phyloP scores from a whole-genome alignment of 352 stramenopile species.

The Phytophthora pseudosyringae region DNA sequence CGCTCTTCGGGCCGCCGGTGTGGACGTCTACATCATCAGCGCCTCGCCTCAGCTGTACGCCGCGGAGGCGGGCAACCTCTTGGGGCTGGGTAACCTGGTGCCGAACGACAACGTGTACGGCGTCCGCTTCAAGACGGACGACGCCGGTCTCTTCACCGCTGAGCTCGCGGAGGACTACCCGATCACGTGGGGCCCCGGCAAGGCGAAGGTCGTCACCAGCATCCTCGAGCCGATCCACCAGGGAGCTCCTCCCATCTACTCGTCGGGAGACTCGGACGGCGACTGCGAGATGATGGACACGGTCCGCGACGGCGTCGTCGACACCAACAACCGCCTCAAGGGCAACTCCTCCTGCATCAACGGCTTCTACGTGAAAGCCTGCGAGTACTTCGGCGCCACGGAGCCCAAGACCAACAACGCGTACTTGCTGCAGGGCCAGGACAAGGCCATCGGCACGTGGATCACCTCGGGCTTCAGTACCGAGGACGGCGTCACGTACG shows the following conservation, averaged over 20 bases:
- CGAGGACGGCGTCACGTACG: constrained; percentile 59
- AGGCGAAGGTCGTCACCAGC: constrained; percentile 55
- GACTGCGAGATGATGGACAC: constrained; percentile 71
- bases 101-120: constrained; percentile 58
- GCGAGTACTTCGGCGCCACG: constrained; percentile 48
- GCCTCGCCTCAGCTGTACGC: constrained; percentile 65
- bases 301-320: constrained; percentile 62
- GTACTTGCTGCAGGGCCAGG: constrained; percentile 70
- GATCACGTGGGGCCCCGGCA: constrained; percentile 71
- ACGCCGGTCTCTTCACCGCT: constrained; percentile 49
- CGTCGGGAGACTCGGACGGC: constrained; percentile 59
- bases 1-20: constrained; percentile 43
- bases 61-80: constrained; percentile 47
- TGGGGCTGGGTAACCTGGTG: constrained; percentile 60
- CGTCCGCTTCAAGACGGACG: constrained; percentile 59
- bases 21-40: constrained; percentile 69
- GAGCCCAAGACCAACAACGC: constrained; percentile 53
- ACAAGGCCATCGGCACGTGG: constrained; percentile 67
- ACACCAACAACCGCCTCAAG: constrained; percentile 75
- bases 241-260: constrained; percentile 54
- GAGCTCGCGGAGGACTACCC: constrained; percentile 54
- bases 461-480: constrained; percentile 73
- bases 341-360: constrained; percentile 57
- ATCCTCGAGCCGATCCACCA: constrained; percentile 54
- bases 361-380: constrained; percentile 65